Evolutionary conservation across 805 yeast genomes (phyloP), one percentile per base, ranked within the genome.

Genomic region (Sugiyamaella lignohabitans): DNA sequence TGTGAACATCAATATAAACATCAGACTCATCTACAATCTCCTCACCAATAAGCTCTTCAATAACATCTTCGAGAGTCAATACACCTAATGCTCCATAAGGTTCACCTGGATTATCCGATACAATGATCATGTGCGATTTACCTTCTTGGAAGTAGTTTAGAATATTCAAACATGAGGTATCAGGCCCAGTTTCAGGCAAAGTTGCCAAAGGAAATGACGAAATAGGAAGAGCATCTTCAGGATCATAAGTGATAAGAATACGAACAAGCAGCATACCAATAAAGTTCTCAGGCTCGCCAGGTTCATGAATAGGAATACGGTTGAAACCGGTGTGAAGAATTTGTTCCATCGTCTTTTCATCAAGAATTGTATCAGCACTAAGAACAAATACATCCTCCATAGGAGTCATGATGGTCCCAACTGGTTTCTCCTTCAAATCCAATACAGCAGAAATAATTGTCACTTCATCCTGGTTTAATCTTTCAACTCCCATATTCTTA

Each of bases 121-220:
- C 96, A 32, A 89, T 81, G 58, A 93, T 91, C 98, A 91, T 91
- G 66, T 91, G 98, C 1, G 95, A 83, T 65, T 88, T 89, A 51
- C 98, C 98, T 64, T 91, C 97, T 65, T 91, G 98, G 74, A 93
- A 91, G 67, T 91, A 91, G 65, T 91, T 91, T 60, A 91, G 74
- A 55, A 91, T 89, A 66, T 93, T 91, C 61, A 91, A 72, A 65
- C 98, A 91, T 4, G 96, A 87, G 3, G 98, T 89, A 44, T 84
- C 88, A 19, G 87, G 83, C 2, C 84, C 79, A 0, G 98, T 91
- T 67, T 91, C 98, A 0, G 98, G 98, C 40, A 91, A 73, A 0
- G 98, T 93, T 1, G 98, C 98, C 58, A 91, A 73, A 5, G 98
- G 96, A 71, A 91, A 91, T 10, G 88, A 79, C 1, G 95, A 86